These are phyloP conservation scores for Viola odorata DNA, from an alignment of 345 rosid genomes.

Conservation along the genomic window DNA sequence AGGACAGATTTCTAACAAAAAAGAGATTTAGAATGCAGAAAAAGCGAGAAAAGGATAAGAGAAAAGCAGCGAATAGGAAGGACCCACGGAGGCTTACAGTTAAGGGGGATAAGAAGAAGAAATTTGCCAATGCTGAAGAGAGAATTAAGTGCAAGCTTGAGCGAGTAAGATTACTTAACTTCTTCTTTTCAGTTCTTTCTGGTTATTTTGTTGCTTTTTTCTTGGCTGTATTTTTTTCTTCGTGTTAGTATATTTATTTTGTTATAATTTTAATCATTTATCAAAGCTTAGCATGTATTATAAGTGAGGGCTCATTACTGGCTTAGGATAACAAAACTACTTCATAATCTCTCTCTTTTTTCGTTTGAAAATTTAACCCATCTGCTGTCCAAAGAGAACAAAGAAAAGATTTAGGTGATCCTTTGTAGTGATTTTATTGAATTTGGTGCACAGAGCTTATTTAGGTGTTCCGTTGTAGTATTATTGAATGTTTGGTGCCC, in stretches of 20 bases:
- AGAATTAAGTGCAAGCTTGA: conserved; percentile 72
- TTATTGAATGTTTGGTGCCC: too few species aligned
- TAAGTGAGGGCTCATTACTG: too few species aligned
- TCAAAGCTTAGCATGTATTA: too few species aligned
- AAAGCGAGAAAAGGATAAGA: conserved; percentile 68
- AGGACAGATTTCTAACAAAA: conserved; percentile 72
- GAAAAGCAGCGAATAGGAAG: conserved; percentile 76
- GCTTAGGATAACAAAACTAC: too few species aligned
- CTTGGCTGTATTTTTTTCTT: background rate
- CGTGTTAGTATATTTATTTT: background rate
- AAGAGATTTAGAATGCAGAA: conserved; percentile 67
- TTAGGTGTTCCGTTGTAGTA: too few species aligned
- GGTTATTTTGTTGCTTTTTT: background rate
- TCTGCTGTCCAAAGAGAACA: too few species aligned
- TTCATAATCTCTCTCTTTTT: too few species aligned
- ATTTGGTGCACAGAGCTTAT: too few species aligned
- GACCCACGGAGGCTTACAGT: conserved; percentile 71
- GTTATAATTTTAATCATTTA: too few species aligned
- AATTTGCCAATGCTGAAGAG: conserved; percentile 71
- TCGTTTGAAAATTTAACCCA: too few species aligned
- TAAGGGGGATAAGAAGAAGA: conserved; percentile 57
- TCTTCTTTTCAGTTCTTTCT: background rate
- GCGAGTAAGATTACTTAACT: conserved; percentile 39
- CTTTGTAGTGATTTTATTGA: too few species aligned
- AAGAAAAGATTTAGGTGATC: too few species aligned